Conservation (phyloP, 179 eudicot genomes). For the Kewa caespitosa region DNA sequence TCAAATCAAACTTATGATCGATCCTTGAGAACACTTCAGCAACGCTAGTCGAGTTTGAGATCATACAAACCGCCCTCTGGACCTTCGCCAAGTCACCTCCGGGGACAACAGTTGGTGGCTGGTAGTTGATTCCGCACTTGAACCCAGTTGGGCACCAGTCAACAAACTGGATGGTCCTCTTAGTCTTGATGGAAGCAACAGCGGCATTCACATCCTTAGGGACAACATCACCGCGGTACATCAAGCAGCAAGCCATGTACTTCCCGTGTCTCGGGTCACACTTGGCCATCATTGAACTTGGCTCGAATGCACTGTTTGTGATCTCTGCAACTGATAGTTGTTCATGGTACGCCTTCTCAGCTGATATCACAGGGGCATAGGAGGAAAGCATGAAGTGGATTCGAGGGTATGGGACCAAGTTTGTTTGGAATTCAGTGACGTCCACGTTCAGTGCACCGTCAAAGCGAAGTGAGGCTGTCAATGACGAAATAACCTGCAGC, state of each 20-base stretch:
- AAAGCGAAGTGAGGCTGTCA: conserved; percentile 70
- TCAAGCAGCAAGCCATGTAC: conserved; percentile 77
- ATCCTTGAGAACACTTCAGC: conserved; percentile 78
- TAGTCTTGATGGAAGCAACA: conserved; percentile 60
- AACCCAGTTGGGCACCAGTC: conserved; percentile 82
- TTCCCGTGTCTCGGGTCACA: conserved; percentile 79
- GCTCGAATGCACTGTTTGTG: conserved; percentile 72
- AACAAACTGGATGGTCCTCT: conserved; percentile 73
- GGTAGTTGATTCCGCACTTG: conserved; percentile 76
- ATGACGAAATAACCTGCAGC: conserved; percentile 63
- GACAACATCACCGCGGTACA: conserved; percentile 75
- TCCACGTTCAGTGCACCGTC: conserved; percentile 73
- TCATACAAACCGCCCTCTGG: conserved; percentile 74
- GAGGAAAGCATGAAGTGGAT: conserved; percentile 83
- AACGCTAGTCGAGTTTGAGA: conserved; percentile 69
- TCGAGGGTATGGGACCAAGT: conserved; percentile 71
- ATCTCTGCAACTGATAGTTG: conserved; percentile 71
- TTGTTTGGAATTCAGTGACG: conserved; percentile 68
- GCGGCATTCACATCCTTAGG: conserved; percentile 74
- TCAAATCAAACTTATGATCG: conserved; percentile 70
- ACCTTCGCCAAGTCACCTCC: conserved; percentile 79
- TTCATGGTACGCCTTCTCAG: conserved; percentile 68
- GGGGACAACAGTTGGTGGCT: conserved; percentile 72
- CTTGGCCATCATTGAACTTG: conserved; percentile 66
- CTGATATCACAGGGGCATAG: conserved; percentile 69